These are phyloP conservation scores for Triadica sebifera DNA, from an alignment of 345 rosid genomes.

Conservation along the genomic window DNA sequence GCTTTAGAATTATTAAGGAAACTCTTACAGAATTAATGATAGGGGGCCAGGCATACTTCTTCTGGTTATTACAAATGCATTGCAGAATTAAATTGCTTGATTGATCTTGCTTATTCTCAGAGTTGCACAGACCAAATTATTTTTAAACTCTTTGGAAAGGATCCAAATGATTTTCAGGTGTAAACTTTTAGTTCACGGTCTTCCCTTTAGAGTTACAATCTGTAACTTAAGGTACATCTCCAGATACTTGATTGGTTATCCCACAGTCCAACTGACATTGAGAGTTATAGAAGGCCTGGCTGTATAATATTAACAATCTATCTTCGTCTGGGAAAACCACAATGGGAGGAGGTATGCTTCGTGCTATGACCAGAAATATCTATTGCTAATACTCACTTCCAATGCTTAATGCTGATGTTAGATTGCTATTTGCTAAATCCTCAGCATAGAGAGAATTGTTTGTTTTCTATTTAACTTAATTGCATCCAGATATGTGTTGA, in stretches of 20 bases:
- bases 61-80: background rate
- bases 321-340: conserved; percentile 73
- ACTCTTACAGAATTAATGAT: too few relatives aligned
- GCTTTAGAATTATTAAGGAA: too few relatives aligned
- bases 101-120: conserved; percentile 40
- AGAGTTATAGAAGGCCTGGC: conserved; percentile 98
- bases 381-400: background rate
- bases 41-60: too few relatives aligned
- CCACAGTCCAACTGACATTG: conserved; percentile 93
- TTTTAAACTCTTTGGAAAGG: conserved; percentile 91
- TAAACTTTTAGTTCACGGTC: conserved; percentile 6
- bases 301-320: conserved; percentile 80
- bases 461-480: conserved; percentile 5
- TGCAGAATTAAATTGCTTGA: conserved; percentile 20
- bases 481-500: conserved; percentile 57
- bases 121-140: conserved; percentile 85
- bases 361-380: conserved; percentile 4
- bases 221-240: conserved; percentile 14
- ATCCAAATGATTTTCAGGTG: conserved; percentile 65
- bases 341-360: conserved; percentile 86
- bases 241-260: conserved; percentile 96
- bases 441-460: background rate
- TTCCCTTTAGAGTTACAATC: conserved; percentile 11
- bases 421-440: conserved; percentile 2
- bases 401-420: background rate